Percentiles rank a stretch among this genome's conserved stretches.
These are phyloP conservation scores for Arthrinium puccinioides DNA, from an alignment of 2,329 filamentous ascomycete species.

Conservation along the genomic window DNA sequence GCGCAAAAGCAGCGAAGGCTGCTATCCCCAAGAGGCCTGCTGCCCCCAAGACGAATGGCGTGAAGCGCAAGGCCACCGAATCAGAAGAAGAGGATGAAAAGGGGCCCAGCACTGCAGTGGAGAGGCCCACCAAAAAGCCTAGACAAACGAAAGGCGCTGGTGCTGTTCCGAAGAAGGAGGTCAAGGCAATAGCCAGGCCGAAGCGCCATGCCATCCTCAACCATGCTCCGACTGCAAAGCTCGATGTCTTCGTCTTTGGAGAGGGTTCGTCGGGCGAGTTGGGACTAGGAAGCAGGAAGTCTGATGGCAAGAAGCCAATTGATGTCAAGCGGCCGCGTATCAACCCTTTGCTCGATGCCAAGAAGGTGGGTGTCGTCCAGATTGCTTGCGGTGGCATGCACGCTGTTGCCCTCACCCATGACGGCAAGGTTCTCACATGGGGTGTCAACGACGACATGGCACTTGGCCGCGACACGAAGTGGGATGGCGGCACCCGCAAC, in stretches of 20 bases:
- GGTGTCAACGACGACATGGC: conserved; percentile 73
- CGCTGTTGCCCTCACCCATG: conserved; percentile 57
- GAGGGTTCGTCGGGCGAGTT: conserved; percentile 54
- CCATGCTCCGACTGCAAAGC: conserved; percentile 12
- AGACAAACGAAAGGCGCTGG: conserved; percentile 9
- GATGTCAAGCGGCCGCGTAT: conserved; percentile 63
- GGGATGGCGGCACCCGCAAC: conserved; percentile 57
- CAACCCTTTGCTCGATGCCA: conserved; percentile 50
- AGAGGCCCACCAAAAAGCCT: conserved; percentile 8
- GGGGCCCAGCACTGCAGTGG: not conserved
- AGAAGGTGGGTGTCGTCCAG: conserved; percentile 53
- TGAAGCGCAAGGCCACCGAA: conserved; percentile 7
- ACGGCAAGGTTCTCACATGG: conserved; percentile 70
- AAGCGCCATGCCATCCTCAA: conserved; percentile 13
- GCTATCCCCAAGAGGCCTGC: conserved; percentile 9
- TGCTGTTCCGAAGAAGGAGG: conserved; percentile 13
- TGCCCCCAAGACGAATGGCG: conserved; percentile 4
- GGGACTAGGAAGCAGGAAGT: conserved; percentile 56
- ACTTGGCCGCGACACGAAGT: conserved; percentile 59
- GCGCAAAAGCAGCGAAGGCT: not conserved
- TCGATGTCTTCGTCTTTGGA: conserved; percentile 50
- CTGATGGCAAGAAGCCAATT: conserved; percentile 36
- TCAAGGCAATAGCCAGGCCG: conserved; percentile 16
- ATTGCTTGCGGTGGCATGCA: conserved; percentile 66
- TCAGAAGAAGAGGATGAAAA: conserved; percentile 5